Percentiles rank a stretch among this genome's conserved stretches.
These are phyloP conservation scores for Albophoma yamanashiensis DNA, from an alignment of 2,329 filamentous ascomycete species.

Conservation along the genomic window DNA sequence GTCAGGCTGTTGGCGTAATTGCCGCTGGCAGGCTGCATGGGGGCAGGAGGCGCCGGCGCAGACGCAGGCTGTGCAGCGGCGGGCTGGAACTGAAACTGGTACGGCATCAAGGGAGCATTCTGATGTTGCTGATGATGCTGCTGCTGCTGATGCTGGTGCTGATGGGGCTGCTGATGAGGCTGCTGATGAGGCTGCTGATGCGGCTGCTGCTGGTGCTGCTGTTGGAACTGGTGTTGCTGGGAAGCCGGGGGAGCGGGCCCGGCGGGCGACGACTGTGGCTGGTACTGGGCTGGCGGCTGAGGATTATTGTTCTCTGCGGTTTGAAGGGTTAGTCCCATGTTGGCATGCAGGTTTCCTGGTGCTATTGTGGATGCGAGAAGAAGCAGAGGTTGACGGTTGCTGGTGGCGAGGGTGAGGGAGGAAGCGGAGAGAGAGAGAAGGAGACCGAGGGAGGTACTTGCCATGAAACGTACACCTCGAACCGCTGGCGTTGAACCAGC, in stretches of 20 bases:
- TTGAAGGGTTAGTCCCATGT: conserved; percentile 1
- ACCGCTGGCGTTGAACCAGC: conserved; percentile 53
- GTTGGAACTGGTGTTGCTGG: not conserved
- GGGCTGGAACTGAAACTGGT: not conserved
- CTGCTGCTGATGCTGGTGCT: not conserved
- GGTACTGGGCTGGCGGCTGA: conserved; percentile 19
- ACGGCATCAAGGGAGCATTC: not conserved
- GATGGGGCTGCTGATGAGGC: not conserved
- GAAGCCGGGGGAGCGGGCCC: conserved; percentile 15
- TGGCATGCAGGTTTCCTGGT: not conserved
- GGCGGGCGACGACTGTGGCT: conserved; percentile 4
- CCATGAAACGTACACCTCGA: conserved; percentile 50
- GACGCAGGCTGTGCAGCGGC: not conserved
- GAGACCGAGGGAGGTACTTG: conserved; percentile 18
- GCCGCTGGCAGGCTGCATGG: not conserved
- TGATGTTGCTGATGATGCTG: not conserved
- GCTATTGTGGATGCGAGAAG: not conserved
- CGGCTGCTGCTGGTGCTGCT: not conserved
- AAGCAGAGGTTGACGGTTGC: not conserved
- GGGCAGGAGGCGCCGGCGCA: not conserved
- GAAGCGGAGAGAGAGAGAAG: not conserved
- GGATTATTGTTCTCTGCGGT: conserved; percentile 33
- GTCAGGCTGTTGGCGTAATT: conserved; percentile 12
- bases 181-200: not conserved
- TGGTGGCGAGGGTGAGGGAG: not conserved